These are phyloP conservation scores for Beverwykella pulmonaria DNA, from an alignment of 495 filamentous ascomycete genomes.

Conservation along the genomic window DNA sequence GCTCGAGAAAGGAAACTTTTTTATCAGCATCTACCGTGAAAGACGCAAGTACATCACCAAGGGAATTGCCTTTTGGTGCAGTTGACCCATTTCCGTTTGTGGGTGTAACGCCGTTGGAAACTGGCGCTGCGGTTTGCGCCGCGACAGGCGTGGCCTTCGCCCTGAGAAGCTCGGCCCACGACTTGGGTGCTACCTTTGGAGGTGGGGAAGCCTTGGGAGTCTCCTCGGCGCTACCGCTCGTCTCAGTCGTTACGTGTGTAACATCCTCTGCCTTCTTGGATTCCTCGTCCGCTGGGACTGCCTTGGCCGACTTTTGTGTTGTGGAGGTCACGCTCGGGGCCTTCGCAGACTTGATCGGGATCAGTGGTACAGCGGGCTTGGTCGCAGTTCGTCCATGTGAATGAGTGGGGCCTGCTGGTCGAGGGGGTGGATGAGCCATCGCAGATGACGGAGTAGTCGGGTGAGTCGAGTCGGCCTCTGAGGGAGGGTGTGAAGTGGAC, in stretches of 20 bases:
- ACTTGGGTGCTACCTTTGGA: conserved; percentile 58
- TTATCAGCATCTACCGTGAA: conserved; percentile 63
- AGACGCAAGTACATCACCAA: conserved; percentile 71
- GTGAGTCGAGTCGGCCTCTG: conserved; percentile 67
- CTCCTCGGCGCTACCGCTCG: conserved; percentile 42
- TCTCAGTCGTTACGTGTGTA: conserved; percentile 40
- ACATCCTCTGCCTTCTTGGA: conserved; percentile 35
- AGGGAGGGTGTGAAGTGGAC: conserved; percentile 65
- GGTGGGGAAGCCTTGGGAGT: conserved; percentile 48
- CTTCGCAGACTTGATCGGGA: conserved; percentile 69
- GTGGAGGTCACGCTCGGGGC: conserved; percentile 50
- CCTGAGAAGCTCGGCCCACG: conserved; percentile 76
- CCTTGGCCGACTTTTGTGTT: conserved; percentile 49
- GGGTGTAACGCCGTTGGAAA: conserved; percentile 51
- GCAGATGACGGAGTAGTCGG: conserved; percentile 70
- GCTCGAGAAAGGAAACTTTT: conserved; percentile 83
- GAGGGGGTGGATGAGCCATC: conserved; percentile 37
- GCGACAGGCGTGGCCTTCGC: conserved; percentile 49
- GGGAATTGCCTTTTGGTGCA: conserved; percentile 48
- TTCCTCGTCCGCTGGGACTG: conserved; percentile 49
- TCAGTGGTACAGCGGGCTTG: conserved; percentile 58
- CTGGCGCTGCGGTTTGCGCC: conserved; percentile 32
- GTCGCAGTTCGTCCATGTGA: conserved; percentile 50
- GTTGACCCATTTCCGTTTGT: conserved; percentile 59
- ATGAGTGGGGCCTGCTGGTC: conserved; percentile 34